A percentile compares a stretch with the other conserved stretches of the same genome.
Conservation (phyloP, 1,284 basidiomycete genomes). For the Moesziomyces sp. region DNA sequence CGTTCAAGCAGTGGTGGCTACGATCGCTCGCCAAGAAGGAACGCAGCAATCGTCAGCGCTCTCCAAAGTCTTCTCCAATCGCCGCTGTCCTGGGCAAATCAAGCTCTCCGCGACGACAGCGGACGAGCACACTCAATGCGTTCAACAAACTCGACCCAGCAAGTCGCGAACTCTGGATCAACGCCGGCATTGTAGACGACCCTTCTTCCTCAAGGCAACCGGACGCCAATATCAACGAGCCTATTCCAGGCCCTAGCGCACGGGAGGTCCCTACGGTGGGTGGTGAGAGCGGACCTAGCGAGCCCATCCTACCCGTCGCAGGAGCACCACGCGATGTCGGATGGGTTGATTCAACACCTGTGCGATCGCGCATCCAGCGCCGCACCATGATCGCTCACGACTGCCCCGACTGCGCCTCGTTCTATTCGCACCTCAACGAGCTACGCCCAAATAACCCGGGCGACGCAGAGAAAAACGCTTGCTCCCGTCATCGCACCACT, state of each 20-base stretch:
- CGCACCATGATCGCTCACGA: conserved; percentile 23
- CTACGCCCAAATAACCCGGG: background rate
- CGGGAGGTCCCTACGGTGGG: too few species aligned
- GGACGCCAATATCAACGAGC: background rate
- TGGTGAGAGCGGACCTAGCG: background rate
- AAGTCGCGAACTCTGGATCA: background rate
- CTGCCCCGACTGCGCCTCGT: conserved; percentile 38
- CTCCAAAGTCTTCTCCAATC: background rate
- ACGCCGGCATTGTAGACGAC: background rate
- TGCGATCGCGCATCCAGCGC: conserved; percentile 17
- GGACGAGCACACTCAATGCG: background rate
- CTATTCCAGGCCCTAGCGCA: too few species aligned
- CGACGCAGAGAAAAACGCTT: conserved; percentile 16
- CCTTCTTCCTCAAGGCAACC: background rate
- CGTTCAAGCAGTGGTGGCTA: conserved; percentile 43
- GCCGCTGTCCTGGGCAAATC: background rate
- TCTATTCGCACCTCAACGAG: conserved; percentile 31
- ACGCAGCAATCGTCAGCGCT: background rate
- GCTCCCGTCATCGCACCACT: conserved; percentile 31
- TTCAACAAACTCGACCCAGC: background rate
- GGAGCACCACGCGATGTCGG: conserved; percentile 1
- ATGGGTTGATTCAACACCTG: conserved; percentile 23
- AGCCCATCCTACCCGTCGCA: background rate
- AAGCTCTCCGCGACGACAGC: background rate
- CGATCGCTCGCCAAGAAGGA: conserved; percentile 16